A percentile compares a stretch with the other conserved stretches of the same genome.
phyloP scores from a whole-genome alignment of 2,329 filamentous ascomycete genomes.

The Sporothrix inflata region DNA sequence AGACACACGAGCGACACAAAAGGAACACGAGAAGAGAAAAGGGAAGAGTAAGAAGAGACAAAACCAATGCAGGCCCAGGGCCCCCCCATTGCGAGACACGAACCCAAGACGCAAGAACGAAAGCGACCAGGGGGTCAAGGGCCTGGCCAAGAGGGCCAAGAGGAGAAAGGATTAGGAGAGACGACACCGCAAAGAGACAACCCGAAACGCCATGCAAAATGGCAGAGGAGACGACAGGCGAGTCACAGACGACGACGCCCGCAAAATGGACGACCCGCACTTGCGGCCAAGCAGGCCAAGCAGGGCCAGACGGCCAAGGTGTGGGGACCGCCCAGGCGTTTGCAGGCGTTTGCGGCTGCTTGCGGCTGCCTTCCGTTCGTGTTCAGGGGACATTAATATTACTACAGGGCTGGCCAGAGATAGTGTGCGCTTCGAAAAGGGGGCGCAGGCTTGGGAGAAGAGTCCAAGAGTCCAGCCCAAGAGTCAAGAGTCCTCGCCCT shows the following conservation, averaged over 20 bases:
- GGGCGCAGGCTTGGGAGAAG: background rate
- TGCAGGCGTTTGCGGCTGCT: background rate
- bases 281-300: background rate
- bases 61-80: background rate
- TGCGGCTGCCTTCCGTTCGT: background rate
- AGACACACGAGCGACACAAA: background rate
- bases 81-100: background rate
- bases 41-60: background rate
- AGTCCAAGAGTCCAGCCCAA: no score
- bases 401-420: no score
- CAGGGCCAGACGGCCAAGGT: background rate
- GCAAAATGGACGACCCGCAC: conserved; percentile 1
- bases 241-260: conserved; percentile 5
- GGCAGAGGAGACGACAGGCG: background rate
- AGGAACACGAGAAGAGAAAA: background rate
- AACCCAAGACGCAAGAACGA: background rate
- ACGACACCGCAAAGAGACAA: background rate
- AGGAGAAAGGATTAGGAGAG: background rate
- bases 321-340: conserved; percentile 8
- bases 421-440: background rate
- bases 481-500: no score
- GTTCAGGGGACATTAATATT: no score
- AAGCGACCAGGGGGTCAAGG: background rate
- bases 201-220: conserved; percentile 5
- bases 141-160: background rate